Conservation (phyloP, 2,329 filamentous ascomycete species). For the Ophiostoma sp. region DNA sequence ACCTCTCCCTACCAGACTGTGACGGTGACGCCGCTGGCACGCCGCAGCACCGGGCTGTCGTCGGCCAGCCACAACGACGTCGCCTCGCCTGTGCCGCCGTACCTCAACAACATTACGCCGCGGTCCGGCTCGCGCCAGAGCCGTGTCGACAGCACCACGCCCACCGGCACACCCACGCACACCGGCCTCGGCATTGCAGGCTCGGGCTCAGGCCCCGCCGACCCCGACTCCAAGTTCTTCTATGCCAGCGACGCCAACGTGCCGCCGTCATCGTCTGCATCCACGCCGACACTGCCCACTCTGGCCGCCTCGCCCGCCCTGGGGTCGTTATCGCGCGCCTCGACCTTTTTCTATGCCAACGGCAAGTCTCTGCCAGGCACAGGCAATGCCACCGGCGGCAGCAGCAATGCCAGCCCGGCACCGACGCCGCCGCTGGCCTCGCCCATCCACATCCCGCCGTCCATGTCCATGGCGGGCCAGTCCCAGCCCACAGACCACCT, state of each 20-base stretch:
- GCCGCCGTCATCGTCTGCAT: slow-evolving; percentile 19
- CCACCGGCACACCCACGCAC: slow-evolving; percentile 53
- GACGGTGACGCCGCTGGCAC: slow-evolving; percentile 41
- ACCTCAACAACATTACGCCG: slow-evolving; percentile 68
- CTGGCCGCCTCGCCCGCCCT: slow-evolving; percentile 11
- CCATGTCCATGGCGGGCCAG: not conserved
- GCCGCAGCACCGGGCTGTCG: slow-evolving; percentile 31
- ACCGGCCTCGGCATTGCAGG: slow-evolving; percentile 33
- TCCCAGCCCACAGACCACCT: slow-evolving; percentile 27
- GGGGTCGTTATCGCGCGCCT: slow-evolving; percentile 36
- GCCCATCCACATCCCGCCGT: slow-evolving; percentile 26
- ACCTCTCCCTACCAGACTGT: slow-evolving; percentile 31
- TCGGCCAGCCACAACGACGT: slow-evolving; percentile 22
- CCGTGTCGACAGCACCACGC: slow-evolving; percentile 64
- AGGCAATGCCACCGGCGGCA: not conserved
- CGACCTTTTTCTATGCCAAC: slow-evolving; percentile 48
- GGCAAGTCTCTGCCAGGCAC: slow-evolving; percentile 38
- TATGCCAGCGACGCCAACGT: slow-evolving; percentile 69
- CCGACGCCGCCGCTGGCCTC: slow-evolving; percentile 7
- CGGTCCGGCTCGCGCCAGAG: slow-evolving; percentile 68
- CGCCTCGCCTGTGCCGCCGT: slow-evolving; percentile 47
- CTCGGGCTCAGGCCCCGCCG: not conserved
- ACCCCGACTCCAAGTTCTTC: slow-evolving; percentile 70
- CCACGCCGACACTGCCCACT: not conserved
- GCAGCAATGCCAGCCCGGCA: slow-evolving; percentile 1